Percentiles rank a stretch among this genome's conserved stretches.
phyloP scores from a whole-genome alignment of 1,139 yeast species.

The Zygoascus sp. region DNA sequence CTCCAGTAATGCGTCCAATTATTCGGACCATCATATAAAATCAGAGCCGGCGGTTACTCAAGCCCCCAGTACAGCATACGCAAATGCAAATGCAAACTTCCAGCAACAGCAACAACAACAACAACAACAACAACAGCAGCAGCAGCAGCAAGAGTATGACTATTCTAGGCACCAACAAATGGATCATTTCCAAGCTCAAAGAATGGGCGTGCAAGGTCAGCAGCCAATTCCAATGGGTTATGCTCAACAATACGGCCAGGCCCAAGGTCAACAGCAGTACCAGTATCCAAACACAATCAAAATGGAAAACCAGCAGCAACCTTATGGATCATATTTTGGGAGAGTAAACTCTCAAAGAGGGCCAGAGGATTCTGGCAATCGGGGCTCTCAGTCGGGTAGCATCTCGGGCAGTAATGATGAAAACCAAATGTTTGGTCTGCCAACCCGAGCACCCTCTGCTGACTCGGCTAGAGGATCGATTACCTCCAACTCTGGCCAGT shows the following conservation, averaged over 20 bases:
- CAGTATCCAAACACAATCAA: constrained; percentile 11
- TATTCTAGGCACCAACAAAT: constrained; percentile 17
- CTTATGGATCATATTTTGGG: constrained; percentile 4
- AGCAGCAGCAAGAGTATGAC: constrained; percentile 18
- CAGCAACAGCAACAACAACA: constrained; percentile 13
- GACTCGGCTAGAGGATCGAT: constrained; percentile 8
- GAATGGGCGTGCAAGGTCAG: not conserved
- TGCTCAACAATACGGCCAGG: not conserved
- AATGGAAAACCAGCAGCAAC: not conserved
- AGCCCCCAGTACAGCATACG: not conserved
- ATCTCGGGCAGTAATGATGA: not conserved
- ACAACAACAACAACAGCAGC: constrained; percentile 21
- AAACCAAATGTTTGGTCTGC: constrained; percentile 2
- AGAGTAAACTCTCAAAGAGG: not conserved
- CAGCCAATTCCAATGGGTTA: constrained; percentile 12
- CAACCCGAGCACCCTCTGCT: constrained; percentile 11
- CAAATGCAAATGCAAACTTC: not conserved
- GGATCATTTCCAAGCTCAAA: constrained; percentile 9
- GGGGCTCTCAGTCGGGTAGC: not conserved
- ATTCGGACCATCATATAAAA: not conserved
- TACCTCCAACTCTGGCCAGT: not conserved
- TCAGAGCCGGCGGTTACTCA: not conserved
- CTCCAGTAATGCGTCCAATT: not conserved
- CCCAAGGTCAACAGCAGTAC: constrained; percentile 15
- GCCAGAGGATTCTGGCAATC: not conserved